Evolutionary conservation across 805 yeast genomes (phyloP), one percentile per base, ranked within the genome.

Genomic region (Pichia rugopelliculosa): DNA sequence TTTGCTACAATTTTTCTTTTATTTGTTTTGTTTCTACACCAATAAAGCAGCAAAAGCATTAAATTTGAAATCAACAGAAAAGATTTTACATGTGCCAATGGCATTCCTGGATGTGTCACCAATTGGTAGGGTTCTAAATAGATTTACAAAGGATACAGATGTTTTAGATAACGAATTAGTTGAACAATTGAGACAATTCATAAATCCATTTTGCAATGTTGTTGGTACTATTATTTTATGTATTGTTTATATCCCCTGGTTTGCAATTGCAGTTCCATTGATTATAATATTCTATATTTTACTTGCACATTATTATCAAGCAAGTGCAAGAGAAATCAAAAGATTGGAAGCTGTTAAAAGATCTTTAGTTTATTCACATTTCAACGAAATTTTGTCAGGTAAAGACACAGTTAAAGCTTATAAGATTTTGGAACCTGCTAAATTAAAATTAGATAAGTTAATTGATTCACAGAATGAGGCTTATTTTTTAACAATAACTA

Each of bases 141-240:
- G 96, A 55, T 88, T 87, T 63, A 87, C 96, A 3, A 87, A 87
- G 56, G 96, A 88, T 63, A 84, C 93, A 0, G 95, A 88, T 61
- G 80, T 81, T 6, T 68, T 87, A 62, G 96, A 88, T 59, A 87
- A 85, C 60, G 91, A 84, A 64, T 67, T 87, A 49, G 75, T 79
- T 47, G 89, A 84, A 59, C 85, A 82, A 57, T 54, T 84, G 39
- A 74, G 91, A 56, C 65, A 81, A 65, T 71, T 84, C 45, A 53
- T 80, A 41, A 78, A 72, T 54, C 77, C 82, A 6, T 45, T 74
- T 25, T 64, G 79, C 15, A 74, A 71, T 54, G 76, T 83, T 44
- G 50, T 73, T 41, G 93, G 93, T 48, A 78, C 82, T 24, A 56
- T 85, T 45, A 73, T 85, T 52, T 69, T 83, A 52, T 77, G 85